Percentiles rank a stretch among this genome's conserved stretches.
Conservation (phyloP, 371 early-diverging fungal genomes). For the Syncephalis plumigaleata region DNA sequence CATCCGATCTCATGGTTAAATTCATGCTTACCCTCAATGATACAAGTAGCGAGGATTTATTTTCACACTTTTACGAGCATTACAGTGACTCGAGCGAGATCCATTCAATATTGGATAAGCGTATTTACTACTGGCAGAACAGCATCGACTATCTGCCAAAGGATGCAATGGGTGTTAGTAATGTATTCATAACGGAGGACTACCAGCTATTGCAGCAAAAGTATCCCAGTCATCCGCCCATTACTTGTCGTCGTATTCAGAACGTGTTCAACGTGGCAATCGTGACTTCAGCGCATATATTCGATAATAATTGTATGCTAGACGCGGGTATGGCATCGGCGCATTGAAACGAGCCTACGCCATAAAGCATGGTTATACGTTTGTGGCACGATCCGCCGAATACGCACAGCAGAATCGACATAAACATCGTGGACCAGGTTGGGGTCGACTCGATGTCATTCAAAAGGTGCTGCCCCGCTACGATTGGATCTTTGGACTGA, state of each 20-base stretch:
- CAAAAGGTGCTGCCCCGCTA: conserved; percentile 40
- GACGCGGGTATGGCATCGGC: conserved; percentile 29
- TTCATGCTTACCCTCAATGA: conserved; percentile 2
- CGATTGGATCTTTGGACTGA: conserved; percentile 53
- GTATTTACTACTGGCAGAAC: conserved; percentile 3
- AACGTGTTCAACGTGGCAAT: conserved; percentile 17
- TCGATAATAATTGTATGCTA: conserved; percentile 37
- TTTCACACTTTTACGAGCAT: too few relatives aligned
- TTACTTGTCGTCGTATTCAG: not conserved
- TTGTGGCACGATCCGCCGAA: conserved; percentile 33
- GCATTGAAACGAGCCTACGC: conserved; percentile 36
- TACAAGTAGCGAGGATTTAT: too few relatives aligned
- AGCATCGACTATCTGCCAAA: conserved; percentile 1
- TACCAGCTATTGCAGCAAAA: not conserved
- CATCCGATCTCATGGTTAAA: not conserved
- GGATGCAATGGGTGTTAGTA: conserved; percentile 1
- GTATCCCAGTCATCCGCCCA: not conserved
- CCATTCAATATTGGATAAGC: not conserved
- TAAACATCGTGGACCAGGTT: conserved; percentile 25
- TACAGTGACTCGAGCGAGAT: not conserved
- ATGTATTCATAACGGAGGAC: conserved; percentile 1
- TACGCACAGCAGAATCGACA: conserved; percentile 32
- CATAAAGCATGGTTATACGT: conserved; percentile 29
- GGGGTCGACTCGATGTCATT: conserved; percentile 41
- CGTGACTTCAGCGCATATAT: conserved; percentile 35